These are phyloP conservation scores for Chlamydomonas urium DNA, from an alignment of 139 green algal genomes.

Conservation along the genomic window DNA sequence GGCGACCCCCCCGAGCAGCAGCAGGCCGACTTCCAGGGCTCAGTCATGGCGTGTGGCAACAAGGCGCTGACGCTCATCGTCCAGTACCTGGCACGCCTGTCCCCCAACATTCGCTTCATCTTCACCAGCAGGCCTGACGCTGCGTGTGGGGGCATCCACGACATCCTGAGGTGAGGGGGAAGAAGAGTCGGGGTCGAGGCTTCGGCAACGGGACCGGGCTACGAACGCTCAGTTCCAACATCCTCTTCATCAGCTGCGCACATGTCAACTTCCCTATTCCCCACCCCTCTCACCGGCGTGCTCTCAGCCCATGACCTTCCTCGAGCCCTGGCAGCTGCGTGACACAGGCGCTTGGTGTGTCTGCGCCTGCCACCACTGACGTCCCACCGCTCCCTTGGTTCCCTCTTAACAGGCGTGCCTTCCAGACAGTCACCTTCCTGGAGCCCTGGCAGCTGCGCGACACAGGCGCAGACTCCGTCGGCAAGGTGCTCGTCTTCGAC, in stretches of 20 bases:
- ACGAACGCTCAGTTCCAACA: too few species aligned
- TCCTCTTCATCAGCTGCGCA: too few species aligned
- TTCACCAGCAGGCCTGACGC: slow-evolving; percentile 16
- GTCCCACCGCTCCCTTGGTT: too few species aligned
- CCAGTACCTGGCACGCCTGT: neutral
- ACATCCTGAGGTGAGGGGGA: neutral
- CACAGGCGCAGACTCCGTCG: too few species aligned
- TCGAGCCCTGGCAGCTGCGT: neutral
- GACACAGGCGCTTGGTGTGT: too few species aligned
- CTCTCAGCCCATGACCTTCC: neutral
- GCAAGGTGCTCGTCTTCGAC: slow-evolving; percentile 11
- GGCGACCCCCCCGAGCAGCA: slow-evolving; percentile 15
- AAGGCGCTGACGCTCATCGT: slow-evolving; percentile 18
- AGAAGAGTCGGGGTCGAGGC: neutral
- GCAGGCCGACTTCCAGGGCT: neutral
- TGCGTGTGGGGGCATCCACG: slow-evolving; percentile 7
- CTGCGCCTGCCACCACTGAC: too few species aligned
- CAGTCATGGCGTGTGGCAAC: slow-evolving; percentile 19
- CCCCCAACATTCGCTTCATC: too few species aligned
- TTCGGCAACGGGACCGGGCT: too few species aligned
- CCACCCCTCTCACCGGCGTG: too few species aligned
- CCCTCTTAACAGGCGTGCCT: too few species aligned
- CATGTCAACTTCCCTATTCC: too few species aligned
- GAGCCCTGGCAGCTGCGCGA: neutral
- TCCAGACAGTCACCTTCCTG: neutral